phyloP scores from a whole-genome alignment of 805 yeast species.

The Candida sithepensis region DNA sequence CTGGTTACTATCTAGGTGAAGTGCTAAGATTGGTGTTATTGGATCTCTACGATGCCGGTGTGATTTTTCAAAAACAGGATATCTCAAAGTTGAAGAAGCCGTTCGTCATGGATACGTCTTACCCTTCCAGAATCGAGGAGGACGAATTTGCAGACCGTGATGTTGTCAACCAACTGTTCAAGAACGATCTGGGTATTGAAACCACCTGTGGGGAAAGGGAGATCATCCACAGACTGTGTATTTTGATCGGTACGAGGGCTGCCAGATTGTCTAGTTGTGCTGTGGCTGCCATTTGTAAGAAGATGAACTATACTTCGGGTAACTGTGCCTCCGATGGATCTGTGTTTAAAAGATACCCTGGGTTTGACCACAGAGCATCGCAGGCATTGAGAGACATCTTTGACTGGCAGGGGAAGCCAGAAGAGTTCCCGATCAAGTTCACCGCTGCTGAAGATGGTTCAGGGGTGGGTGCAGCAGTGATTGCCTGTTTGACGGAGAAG shows the following conservation, averaged over 20 bases:
- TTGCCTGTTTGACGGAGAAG: constrained; percentile 88
- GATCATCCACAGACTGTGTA: constrained; percentile 77
- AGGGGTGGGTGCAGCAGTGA: constrained; percentile 97
- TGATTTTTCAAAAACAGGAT: constrained; percentile 70
- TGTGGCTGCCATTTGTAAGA: constrained; percentile 87
- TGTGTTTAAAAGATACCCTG: constrained; percentile 90
- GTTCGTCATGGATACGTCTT: constrained; percentile 84
- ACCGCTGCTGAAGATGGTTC: constrained; percentile 77
- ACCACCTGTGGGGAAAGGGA: constrained; percentile 78
- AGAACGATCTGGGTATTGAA: constrained; percentile 50
- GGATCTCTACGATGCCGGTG: constrained; percentile 63
- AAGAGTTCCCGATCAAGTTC: constrained; percentile 24
- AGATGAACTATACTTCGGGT: constrained; percentile 71
- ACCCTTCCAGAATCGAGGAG: constrained; percentile 81
- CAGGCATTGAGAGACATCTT: constrained; percentile 84
- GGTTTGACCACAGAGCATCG: constrained; percentile 85
- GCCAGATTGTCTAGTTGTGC: constrained; percentile 93
- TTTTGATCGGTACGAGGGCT: constrained; percentile 86
- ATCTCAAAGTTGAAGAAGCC: constrained; percentile 55
- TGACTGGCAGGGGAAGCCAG: constrained; percentile 52
- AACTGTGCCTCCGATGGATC: constrained; percentile 98
- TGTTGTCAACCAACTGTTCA: constrained; percentile 68
- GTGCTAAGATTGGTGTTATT: constrained; percentile 74
- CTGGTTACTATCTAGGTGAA: constrained; percentile 96
- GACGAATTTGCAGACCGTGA: constrained; percentile 83